Percentiles rank a stretch among this genome's conserved stretches.
phyloP scores from a whole-genome alignment of 164 flowering plant genomes.

The Vitis vinifera region ASM3070453v1 NC_081810.1:4698501-4699000 shows the following conservation, averaged over 20 bases:
- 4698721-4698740: slow-evolving; percentile 77
- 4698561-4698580: slow-evolving; percentile 35
- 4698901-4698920: slow-evolving; percentile 80
- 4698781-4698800: slow-evolving; percentile 32
- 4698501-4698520: slow-evolving; percentile 20
- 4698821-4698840: slow-evolving; percentile 60
- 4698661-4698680: slow-evolving; percentile 27
- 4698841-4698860: slow-evolving; percentile 70
- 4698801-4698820: slow-evolving; percentile 51
- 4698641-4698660: slow-evolving; percentile 10
- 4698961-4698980: slow-evolving; percentile 83
- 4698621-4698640: not conserved
- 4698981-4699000: slow-evolving; percentile 98
- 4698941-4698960: slow-evolving; percentile 94
- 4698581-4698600: slow-evolving; percentile 11
- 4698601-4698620: slow-evolving; percentile 15
- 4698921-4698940: slow-evolving; percentile 95
- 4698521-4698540: slow-evolving; percentile 17
- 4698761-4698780: slow-evolving; percentile 71
- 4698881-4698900: slow-evolving; percentile 76
- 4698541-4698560: slow-evolving; percentile 88
- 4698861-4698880: slow-evolving; percentile 35
- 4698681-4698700: slow-evolving; percentile 74
- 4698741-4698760: slow-evolving; percentile 84
- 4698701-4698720: slow-evolving; percentile 94